A percentile compares a stretch with the other conserved stretches of the same genome.
phyloP scores from a whole-genome alignment of 331 rosid species.

The Quercus lobata region DNA sequence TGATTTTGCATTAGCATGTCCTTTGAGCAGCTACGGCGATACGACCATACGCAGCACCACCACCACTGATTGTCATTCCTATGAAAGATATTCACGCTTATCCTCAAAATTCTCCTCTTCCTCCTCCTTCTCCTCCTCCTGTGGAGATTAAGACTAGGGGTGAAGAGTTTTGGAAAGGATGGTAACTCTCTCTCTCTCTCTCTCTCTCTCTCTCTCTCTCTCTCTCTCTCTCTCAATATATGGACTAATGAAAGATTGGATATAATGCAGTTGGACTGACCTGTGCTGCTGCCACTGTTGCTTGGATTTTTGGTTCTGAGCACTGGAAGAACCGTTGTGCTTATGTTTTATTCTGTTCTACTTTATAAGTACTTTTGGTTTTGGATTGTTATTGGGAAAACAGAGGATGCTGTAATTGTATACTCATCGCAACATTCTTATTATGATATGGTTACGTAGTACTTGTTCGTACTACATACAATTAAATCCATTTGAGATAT shows the following conservation, averaged over 20 bases:
- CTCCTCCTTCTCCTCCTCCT: background rate
- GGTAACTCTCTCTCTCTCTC: background rate
- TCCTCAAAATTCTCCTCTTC: background rate
- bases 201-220: background rate
- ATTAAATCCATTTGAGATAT: background rate
- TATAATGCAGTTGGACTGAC: background rate
- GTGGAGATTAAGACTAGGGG: conserved; percentile 42
- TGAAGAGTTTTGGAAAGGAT: conserved; percentile 46
- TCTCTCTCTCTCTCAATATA: background rate
- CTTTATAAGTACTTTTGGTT: too few species aligned
- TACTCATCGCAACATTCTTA: too few species aligned
- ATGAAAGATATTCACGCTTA: conserved; percentile 1
- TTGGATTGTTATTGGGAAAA: too few species aligned
- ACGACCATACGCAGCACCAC: background rate
- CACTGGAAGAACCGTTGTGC: background rate
- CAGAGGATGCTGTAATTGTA: too few species aligned
- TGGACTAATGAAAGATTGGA: background rate
- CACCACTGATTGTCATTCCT: background rate
- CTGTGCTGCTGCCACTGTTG: background rate
- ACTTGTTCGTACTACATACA: too few species aligned
- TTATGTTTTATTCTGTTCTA: too few species aligned
- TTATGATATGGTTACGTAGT: too few species aligned
- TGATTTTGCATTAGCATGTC: background rate
- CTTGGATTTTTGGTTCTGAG: background rate
- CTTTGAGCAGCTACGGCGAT: background rate